Conservation (phyloP, 139 green algal genomes). For the Ulvella scutata region DNA sequence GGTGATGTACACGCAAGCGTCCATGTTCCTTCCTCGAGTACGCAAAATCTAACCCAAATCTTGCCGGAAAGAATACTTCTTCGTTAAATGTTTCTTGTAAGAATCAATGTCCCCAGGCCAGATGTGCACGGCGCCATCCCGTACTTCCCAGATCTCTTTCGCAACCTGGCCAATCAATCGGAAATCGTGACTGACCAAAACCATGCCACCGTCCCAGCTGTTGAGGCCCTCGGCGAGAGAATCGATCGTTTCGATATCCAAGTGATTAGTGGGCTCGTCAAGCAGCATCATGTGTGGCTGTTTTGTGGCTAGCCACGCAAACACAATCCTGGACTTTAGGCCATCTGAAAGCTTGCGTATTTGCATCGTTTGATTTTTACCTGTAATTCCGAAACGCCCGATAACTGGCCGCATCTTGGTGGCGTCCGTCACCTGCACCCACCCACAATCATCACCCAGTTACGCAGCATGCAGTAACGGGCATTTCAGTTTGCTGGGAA, state of each 20-base stretch:
- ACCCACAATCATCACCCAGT: too few species aligned
- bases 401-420: constrained; percentile 46
- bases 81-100: constrained; percentile 77
- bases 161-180: constrained; percentile 62
- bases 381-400: constrained; percentile 47
- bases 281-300: constrained; percentile 87
- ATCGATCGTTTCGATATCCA: constrained; percentile 95
- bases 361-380: constrained; percentile 46
- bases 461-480: background rate
- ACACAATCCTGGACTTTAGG: constrained; percentile 78
- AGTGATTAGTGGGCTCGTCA: constrained; percentile 77
- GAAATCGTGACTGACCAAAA: constrained; percentile 86
- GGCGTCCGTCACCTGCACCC: background rate
- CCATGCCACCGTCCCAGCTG: constrained; percentile 74
- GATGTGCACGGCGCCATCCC: constrained; percentile 38
- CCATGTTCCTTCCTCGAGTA: too few species aligned
- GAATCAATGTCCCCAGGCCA: constrained; percentile 72
- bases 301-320: constrained; percentile 68
- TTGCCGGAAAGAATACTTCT: constrained; percentile 3
- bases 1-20: too few species aligned
- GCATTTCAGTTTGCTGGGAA: background rate
- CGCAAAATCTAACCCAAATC: background rate
- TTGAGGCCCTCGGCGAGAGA: constrained; percentile 83
- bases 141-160: constrained; percentile 89
- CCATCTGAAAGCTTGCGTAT: constrained; percentile 81